Conservation (phyloP, 805 yeast species). For the Candida stauntonica region DNA sequence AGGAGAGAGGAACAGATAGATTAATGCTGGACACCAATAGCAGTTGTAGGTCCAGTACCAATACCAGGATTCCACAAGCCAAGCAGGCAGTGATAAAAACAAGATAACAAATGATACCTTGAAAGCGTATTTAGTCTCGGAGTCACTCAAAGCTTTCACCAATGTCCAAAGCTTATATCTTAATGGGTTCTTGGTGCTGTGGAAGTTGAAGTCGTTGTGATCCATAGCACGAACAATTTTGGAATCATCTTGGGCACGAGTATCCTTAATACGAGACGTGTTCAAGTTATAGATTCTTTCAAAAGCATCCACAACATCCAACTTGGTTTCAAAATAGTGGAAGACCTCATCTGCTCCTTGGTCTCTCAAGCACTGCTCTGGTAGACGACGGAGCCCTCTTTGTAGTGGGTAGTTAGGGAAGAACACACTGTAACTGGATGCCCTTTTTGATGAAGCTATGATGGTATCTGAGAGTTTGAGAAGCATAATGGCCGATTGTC, state of each 20-base stretch:
- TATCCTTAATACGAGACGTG: slow-evolving; percentile 34
- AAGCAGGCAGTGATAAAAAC: slow-evolving; percentile 39
- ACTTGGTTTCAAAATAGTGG: slow-evolving; percentile 38
- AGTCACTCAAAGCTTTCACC: slow-evolving; percentile 30
- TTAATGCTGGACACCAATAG: slow-evolving; percentile 39
- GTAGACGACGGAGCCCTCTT: slow-evolving; percentile 38
- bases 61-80: slow-evolving; percentile 34
- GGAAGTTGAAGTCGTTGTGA: slow-evolving; percentile 38
- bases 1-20: slow-evolving; percentile 36
- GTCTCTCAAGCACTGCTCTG: slow-evolving; percentile 40
- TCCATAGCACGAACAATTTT: slow-evolving; percentile 34
- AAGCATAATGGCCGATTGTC: slow-evolving; percentile 38
- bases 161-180: slow-evolving; percentile 38
- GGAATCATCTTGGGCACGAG: slow-evolving; percentile 2
- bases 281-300: slow-evolving; percentile 40
- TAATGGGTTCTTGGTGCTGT: slow-evolving; percentile 32
- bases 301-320: slow-evolving; percentile 43
- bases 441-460: slow-evolving; percentile 4
- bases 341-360: slow-evolving; percentile 43
- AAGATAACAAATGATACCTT: slow-evolving; percentile 34
- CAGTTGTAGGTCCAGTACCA: slow-evolving; percentile 43
- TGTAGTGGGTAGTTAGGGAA: slow-evolving; percentile 36
- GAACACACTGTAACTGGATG: slow-evolving; percentile 31
- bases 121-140: slow-evolving; percentile 40
- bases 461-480: slow-evolving; percentile 23